Evolutionary conservation across 805 yeast genomes (phyloP).

Genomic region (Isabelozyma rhagii): DNA sequence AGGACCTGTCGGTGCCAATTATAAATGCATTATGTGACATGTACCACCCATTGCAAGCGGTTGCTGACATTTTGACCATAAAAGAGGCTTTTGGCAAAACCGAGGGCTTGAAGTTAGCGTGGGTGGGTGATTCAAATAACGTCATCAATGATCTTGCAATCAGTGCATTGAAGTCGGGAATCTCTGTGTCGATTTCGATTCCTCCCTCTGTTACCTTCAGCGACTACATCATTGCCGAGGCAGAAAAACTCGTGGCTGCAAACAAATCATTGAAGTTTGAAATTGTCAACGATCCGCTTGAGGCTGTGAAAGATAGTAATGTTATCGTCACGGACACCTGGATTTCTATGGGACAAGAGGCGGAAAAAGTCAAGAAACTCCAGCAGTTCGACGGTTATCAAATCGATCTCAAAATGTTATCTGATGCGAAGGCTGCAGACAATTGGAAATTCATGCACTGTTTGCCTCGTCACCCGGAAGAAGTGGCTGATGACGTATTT

Average conservation of each 20-base stretch:
- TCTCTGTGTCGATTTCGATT: conserved; percentile 78
- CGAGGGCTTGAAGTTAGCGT: conserved; percentile 70
- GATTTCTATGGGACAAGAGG: conserved; percentile 97
- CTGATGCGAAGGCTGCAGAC: conserved; percentile 52
- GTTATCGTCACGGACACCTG: conserved; percentile 94
- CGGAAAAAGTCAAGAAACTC: conserved; percentile 66
- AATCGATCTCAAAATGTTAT: conserved; percentile 64
- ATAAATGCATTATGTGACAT: conserved; percentile 91
- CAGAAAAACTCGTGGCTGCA: conserved; percentile 51
- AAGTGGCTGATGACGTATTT: conserved; percentile 90
- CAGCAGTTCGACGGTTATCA: conserved; percentile 86
- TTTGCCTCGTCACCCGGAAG: conserved; percentile 92
- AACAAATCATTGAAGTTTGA: conserved; percentile 48
- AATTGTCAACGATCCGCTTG: conserved; percentile 67
- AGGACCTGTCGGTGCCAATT: conserved; percentile 83
- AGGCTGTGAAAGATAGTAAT: conserved; percentile 71
- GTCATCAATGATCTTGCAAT: conserved; percentile 91
- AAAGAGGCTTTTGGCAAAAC: conserved; percentile 67
- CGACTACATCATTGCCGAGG: conserved; percentile 49
- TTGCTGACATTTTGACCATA: conserved; percentile 85
- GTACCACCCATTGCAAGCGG: conserved; percentile 94
- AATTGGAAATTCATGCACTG: conserved; percentile 97
- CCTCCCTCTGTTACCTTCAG: conserved; percentile 73
- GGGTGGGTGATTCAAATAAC: conserved; percentile 97
- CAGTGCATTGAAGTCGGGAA: conserved; percentile 82